Evolutionary conservation across 805 yeast genomes (phyloP).

Genomic region (Teunomyces gatunensis): DNA sequence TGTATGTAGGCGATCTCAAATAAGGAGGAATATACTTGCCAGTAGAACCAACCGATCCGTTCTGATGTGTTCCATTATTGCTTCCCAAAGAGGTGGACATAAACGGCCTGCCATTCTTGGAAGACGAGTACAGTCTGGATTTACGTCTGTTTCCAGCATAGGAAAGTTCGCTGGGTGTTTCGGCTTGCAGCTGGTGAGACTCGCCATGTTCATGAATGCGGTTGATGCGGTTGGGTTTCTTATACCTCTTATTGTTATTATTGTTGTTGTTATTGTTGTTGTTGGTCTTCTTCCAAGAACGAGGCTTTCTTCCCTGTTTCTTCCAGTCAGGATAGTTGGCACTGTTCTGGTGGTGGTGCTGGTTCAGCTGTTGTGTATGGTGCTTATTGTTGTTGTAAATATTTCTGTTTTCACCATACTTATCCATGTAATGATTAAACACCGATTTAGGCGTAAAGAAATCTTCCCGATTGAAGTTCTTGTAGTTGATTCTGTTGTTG

Average conservation of each 20-base stretch:
- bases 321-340: slow-evolving; percentile 9
- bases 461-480: slow-evolving; percentile 60
- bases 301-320: slow-evolving; percentile 19
- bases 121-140: slow-evolving; percentile 12
- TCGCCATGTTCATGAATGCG: slow-evolving; percentile 3
- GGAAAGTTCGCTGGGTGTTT: neutral
- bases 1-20: slow-evolving; percentile 35
- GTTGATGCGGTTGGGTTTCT: slow-evolving; percentile 2
- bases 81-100: neutral
- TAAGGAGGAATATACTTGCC: slow-evolving; percentile 44
- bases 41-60: slow-evolving; percentile 7
- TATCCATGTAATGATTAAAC: slow-evolving; percentile 68
- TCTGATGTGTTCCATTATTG: neutral
- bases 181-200: neutral
- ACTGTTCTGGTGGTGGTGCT: slow-evolving; percentile 6
- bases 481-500: slow-evolving; percentile 6
- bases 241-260: slow-evolving; percentile 16
- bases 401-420: slow-evolving; percentile 45
- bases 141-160: slow-evolving; percentile 7
- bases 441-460: slow-evolving; percentile 78
- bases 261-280: slow-evolving; percentile 10
- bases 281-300: slow-evolving; percentile 26
- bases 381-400: neutral
- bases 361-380: neutral
- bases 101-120: slow-evolving; percentile 3